Conservation (phyloP, 176 grass and related monocot genomes). For the Juncus effusus region DNA sequence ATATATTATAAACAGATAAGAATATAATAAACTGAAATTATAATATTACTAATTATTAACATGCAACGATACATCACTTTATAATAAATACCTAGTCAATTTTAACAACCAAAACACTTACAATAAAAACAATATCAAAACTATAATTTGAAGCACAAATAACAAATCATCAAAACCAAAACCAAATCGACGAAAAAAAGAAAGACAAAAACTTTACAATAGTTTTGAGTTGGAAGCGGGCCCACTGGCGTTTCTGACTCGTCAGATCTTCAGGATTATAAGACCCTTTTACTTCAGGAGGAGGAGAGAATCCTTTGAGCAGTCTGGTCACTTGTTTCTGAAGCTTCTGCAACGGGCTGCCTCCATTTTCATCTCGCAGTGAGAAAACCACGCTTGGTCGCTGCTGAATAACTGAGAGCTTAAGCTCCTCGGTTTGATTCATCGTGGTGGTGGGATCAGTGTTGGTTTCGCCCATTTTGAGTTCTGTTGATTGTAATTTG, state of each 20-base stretch:
- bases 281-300: constrained; percentile 58
- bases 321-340: constrained; percentile 70
- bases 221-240: constrained; percentile 84
- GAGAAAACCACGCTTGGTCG: constrained; percentile 58
- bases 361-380: constrained; percentile 49
- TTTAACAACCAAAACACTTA: no score
- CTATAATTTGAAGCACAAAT: not conserved
- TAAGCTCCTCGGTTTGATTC: constrained; percentile 41
- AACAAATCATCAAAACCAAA: constrained; percentile 1
- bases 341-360: constrained; percentile 73
- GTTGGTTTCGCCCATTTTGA: constrained; percentile 6
- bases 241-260: constrained; percentile 85
- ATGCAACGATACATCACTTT: no score
- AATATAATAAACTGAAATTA: no score
- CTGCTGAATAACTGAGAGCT: constrained; percentile 26
- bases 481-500: constrained; percentile 9
- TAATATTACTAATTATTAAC: no score
- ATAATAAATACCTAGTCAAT: no score
- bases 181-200: not conserved
- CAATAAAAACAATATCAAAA: no score
- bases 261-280: constrained; percentile 96
- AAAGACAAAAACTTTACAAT: constrained; percentile 44
- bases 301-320: constrained; percentile 65
- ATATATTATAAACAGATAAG: no score
- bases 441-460: not conserved